Evolutionary conservation across 805 yeast genomes (phyloP).

Genomic region (Yarrowia sp.): DNA sequence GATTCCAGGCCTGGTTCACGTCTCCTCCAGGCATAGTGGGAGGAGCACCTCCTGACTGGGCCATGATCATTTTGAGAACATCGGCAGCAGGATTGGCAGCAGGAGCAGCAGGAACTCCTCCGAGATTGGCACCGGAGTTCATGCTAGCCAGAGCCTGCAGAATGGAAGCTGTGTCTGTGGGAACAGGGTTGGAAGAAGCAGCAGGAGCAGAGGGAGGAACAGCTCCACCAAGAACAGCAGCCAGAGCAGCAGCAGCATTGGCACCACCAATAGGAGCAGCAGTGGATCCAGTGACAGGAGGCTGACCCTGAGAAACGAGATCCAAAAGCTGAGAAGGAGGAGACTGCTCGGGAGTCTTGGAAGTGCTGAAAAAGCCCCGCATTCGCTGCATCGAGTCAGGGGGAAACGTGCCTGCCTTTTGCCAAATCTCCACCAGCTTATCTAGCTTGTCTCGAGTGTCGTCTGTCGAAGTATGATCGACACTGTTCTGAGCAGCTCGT

Average conservation of each 20-base stretch:
- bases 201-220: slow-evolving; percentile 31
- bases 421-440: slow-evolving; percentile 91
- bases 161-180: slow-evolving; percentile 56
- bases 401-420: slow-evolving; percentile 72
- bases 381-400: slow-evolving; percentile 53
- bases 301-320: slow-evolving; percentile 24
- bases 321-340: slow-evolving; percentile 47
- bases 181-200: slow-evolving; percentile 33
- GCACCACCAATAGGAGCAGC: slow-evolving; percentile 25
- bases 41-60: neutral
- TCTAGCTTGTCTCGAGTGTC: slow-evolving; percentile 57
- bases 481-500: slow-evolving; percentile 58
- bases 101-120: slow-evolving; percentile 35
- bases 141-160: slow-evolving; percentile 67
- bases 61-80: slow-evolving; percentile 21
- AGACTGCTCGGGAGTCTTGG: slow-evolving; percentile 69
- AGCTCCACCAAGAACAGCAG: slow-evolving; percentile 33
- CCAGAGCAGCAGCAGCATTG: slow-evolving; percentile 26
- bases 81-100: slow-evolving; percentile 21
- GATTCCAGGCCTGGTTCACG: slow-evolving; percentile 27
- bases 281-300: slow-evolving; percentile 28
- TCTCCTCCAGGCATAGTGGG: neutral
- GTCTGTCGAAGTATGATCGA: slow-evolving; percentile 28
- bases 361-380: slow-evolving; percentile 42
- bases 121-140: slow-evolving; percentile 45